Base-by-base conservation (phyloP, 108 stramenopile genomes). In the Nitzschia palea region DNA sequence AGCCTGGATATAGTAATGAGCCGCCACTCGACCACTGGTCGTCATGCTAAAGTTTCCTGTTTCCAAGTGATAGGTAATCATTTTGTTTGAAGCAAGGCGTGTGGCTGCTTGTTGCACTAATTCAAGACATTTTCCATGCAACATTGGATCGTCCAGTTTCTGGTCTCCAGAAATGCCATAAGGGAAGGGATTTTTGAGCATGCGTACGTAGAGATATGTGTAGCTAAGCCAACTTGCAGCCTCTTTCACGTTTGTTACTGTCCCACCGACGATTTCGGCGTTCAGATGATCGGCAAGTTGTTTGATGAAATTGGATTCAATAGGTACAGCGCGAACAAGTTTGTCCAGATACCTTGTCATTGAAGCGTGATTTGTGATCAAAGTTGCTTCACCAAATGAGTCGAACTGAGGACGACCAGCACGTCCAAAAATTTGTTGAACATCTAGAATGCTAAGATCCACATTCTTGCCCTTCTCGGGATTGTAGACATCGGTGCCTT, bases 401-500 rank as follows among this genome's bases (percentile, higher is more conserved):
- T 99, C 99, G 73, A 44, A 68, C 37, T 80, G 73, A 20, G 98
- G 98, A 4, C 98, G 87, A 8, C 98, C 98, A 6, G 98, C 98
- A 17, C 98, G 75, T 28, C 98, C 99, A 63, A 99, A 99, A 44
- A 98, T 97, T 73, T 99, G 99, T 55, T 96, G 86, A 8, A 99
- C 97, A 68, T 99, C 99, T n/a, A 98, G 81, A 51, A 99, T 96
- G 43, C 85, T 86, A 44, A 99, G 75, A 61, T 99, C 97, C 14
- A 93, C 86, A 43, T 83, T 84, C 25, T 94, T 96, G 17, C 99
- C 99, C 71, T 96, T 97, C 56, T 99, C 98, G 27, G 98, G 95
- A 71, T 96, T 97, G 89, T 99, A 99, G 26, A 99, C 90, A 63
- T 99, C 95, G 2, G 99, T 99, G 14, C 99, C 99, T 71, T 99